Evolutionary conservation across 352 stramenopile genomes (phyloP).

Genomic region (Thraustotheca clavata): DNA sequence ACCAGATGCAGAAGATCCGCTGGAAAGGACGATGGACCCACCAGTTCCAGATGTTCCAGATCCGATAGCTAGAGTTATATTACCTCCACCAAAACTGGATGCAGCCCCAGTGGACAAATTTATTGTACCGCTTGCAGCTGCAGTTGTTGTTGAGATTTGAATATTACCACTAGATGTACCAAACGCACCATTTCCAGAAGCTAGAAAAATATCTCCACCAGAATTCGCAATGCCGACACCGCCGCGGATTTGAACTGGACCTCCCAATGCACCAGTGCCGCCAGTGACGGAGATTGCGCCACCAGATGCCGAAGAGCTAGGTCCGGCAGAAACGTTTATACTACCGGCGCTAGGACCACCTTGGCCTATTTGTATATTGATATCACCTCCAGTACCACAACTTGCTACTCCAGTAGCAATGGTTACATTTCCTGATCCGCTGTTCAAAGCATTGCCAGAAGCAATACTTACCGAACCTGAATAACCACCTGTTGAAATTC

Average conservation of each 20-base stretch:
- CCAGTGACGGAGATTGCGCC: conserved; percentile 28
- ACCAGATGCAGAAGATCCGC: conserved; percentile 6
- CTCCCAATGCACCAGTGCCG: conserved; percentile 62
- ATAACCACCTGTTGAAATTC: neutral
- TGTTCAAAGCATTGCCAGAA: neutral
- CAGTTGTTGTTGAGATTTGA: neutral
- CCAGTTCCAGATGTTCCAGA: conserved; percentile 41
- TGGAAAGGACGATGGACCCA: neutral
- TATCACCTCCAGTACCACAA: neutral
- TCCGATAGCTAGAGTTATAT: conserved; percentile 36
- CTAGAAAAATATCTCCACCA: conserved; percentile 24
- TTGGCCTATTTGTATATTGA: neutral
- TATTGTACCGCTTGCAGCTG: conserved; percentile 45
- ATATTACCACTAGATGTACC: conserved; percentile 25
- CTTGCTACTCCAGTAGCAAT: neutral
- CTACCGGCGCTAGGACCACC: conserved; percentile 38
- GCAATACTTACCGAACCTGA: neutral
- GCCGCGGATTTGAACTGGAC: conserved; percentile 61
- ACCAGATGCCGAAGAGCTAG: conserved; percentile 25
- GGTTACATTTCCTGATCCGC: neutral
- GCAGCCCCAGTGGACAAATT: conserved; percentile 39
- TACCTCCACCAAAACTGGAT: conserved; percentile 42
- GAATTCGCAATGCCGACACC: conserved; percentile 34
- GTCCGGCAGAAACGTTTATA: conserved; percentile 32
- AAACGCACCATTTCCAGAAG: conserved; percentile 25